Base-by-base conservation (phyloP, 148 eudicot genomes). In the Camellia japonica region DNA sequence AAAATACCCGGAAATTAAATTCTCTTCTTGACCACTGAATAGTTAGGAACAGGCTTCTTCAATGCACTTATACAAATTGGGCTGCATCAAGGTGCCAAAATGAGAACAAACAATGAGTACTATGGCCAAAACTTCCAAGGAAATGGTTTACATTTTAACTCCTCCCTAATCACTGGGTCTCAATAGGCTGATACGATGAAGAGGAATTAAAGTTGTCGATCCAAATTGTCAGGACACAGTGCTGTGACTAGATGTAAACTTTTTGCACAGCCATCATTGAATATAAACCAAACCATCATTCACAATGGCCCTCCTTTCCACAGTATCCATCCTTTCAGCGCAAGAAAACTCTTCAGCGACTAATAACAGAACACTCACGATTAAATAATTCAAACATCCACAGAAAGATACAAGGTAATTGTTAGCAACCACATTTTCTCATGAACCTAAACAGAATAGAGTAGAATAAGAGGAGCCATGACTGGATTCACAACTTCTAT, bases 1-100 rank as follows among this genome's bases (percentile, higher is more conserved):
- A 55, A 55, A 55, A 55, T 64, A 19, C 6, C 47, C 70, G 41
- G 5, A 42, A 15, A 68, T 42, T 68, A 30, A 68, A 49, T 16
- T 68, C 18, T 23, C 51, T 68, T 42, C 51, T 68, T 68, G 16
- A 43, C n/a, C 18, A 0, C 19, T 68, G 3, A 15, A 14, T 68
- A 43, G 20, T 7, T 68, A 42, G 47, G 51, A 68, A 41, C 49
- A 68, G 71, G n/a, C 51, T 68, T 43, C 51, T 68, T n/a, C 15
- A 68, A 68, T 5, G 51, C 19, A 38, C 43, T 67, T 41, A n/a
- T 14, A 43, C 71, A 68, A 14, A 42, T 42, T 68, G 51, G 23
- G 51, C 72, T 47, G 46, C 72, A 68, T 43, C 7, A 43, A 68
- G 72, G 51, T 68, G 49, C 72, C 72, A 68, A 68, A 12, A 68